Evolutionary conservation across 495 filamentous ascomycete genomes (phyloP).

Genomic region (Lasiosphaeria ovina): DNA sequence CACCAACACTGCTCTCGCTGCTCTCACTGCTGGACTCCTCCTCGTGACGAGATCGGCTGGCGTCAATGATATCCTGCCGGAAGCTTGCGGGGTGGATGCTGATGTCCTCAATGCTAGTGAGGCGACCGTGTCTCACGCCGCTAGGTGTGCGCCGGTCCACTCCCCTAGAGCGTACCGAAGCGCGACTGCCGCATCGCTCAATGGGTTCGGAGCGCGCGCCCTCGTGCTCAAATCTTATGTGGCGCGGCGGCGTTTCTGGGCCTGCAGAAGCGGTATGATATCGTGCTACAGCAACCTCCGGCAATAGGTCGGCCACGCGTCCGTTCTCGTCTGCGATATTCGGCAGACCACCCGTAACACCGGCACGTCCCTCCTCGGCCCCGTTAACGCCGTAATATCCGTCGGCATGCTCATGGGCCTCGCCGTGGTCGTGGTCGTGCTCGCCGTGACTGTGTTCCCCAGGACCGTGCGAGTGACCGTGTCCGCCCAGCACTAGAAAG

Average conservation of each 20-base stretch:
- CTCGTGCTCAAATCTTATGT: slow-evolving; percentile 32
- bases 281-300: slow-evolving; percentile 41
- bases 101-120: slow-evolving; percentile 66
- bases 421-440: slow-evolving; percentile 55
- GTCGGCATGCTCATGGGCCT: slow-evolving; percentile 39
- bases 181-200: slow-evolving; percentile 31
- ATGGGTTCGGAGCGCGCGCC: slow-evolving; percentile 13
- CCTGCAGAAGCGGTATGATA: slow-evolving; percentile 18
- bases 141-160: slow-evolving; percentile 55
- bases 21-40: slow-evolving; percentile 52
- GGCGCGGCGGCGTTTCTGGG: slow-evolving; percentile 32
- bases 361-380: slow-evolving; percentile 30
- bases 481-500: slow-evolving; percentile 86
- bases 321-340: slow-evolving; percentile 35
- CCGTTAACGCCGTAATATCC: slow-evolving; percentile 29
- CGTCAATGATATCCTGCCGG: slow-evolving; percentile 84
- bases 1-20: slow-evolving; percentile 37
- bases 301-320: slow-evolving; percentile 41
- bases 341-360: slow-evolving; percentile 14
- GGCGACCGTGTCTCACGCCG: slow-evolving; percentile 48
- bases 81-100: slow-evolving; percentile 87
- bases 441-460: slow-evolving; percentile 48
- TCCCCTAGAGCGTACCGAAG: slow-evolving; percentile 32
- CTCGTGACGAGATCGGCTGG: slow-evolving; percentile 50
- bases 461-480: slow-evolving; percentile 78